Percentiles rank a stretch among this genome's conserved stretches.
Conservation (phyloP, 306 rosid species). For the Vigna unguiculata region DNA sequence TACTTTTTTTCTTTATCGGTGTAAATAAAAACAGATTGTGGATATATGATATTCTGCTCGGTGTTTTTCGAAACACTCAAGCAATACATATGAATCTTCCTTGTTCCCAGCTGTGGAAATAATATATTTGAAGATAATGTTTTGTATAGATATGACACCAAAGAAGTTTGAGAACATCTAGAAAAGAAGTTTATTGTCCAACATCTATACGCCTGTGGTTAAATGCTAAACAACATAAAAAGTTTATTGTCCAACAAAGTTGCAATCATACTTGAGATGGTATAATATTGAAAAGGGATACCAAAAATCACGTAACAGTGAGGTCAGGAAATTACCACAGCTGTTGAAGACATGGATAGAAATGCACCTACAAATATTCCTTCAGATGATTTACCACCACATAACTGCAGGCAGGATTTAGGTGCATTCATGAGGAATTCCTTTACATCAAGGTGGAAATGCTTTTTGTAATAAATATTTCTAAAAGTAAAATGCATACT, state of each 20-base stretch:
- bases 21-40: not conserved
- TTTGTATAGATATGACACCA: conserved; percentile 15
- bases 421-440: conserved; percentile 48
- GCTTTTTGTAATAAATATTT: not conserved
- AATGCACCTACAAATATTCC: conserved; percentile 90
- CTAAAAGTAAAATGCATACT: conserved; percentile 61
- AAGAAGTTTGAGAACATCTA: conserved; percentile 22
- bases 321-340: conserved; percentile 72
- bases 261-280: conserved; percentile 25
- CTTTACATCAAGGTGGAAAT: conserved; percentile 34
- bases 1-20: not conserved
- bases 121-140: conserved; percentile 28
- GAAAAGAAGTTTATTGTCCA: no score
- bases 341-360: conserved; percentile 95
- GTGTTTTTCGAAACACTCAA: no score
- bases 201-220: conserved; percentile 9
- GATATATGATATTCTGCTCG: not conserved
- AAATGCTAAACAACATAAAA: conserved; percentile 15
- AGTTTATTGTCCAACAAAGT: conserved; percentile 14
- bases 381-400: conserved; percentile 96
- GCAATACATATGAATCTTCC: not conserved
- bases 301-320: conserved; percentile 33
- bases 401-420: conserved; percentile 76
- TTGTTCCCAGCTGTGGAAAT: not conserved
- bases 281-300: conserved; percentile 19